Conservation (phyloP, 2,329 filamentous ascomycete genomes). For the Colletotrichum neosansevieriae region DNA sequence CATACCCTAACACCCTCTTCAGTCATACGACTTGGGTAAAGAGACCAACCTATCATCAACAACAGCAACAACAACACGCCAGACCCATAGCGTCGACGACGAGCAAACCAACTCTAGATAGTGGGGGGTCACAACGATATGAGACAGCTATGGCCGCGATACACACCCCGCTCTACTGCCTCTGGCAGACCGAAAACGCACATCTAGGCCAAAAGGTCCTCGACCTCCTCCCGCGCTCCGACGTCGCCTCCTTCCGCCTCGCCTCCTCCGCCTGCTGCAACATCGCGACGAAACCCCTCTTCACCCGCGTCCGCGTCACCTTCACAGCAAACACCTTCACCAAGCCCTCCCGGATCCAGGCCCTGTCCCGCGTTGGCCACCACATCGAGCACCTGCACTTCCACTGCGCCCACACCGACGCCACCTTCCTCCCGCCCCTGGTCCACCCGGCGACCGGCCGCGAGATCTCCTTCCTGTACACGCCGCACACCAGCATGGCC, state of each 20-base stretch:
- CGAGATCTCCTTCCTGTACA: conserved; percentile 86
- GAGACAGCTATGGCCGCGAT: conserved; percentile 64
- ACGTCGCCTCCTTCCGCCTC: conserved; percentile 72
- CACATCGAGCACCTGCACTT: conserved; percentile 85
- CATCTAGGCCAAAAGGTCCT: conserved; percentile 63
- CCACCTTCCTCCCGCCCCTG: conserved; percentile 87
- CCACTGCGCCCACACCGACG: conserved; percentile 78
- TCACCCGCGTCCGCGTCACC: conserved; percentile 75
- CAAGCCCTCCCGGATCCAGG: conserved; percentile 77
- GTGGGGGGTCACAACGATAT: conserved; percentile 53
- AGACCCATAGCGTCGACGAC: background rate
- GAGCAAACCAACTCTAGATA: conserved; percentile 3
- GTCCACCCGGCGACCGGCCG: conserved; percentile 81
- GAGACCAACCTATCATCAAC: background rate
- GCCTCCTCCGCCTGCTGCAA: conserved; percentile 78
- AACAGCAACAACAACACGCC: background rate
- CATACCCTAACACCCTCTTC: background rate
- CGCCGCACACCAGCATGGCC: conserved; percentile 76
- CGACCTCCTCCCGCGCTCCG: conserved; percentile 60
- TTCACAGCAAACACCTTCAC: conserved; percentile 83
- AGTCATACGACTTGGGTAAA: conserved; percentile 1
- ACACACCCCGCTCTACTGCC: conserved; percentile 63
- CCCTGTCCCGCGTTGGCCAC: conserved; percentile 81
- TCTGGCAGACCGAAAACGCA: conserved; percentile 62
- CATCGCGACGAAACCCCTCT: conserved; percentile 76